Evolutionary conservation across 1,139 yeast genomes (phyloP).

Genomic region (Diutina ranongensis): DNA sequence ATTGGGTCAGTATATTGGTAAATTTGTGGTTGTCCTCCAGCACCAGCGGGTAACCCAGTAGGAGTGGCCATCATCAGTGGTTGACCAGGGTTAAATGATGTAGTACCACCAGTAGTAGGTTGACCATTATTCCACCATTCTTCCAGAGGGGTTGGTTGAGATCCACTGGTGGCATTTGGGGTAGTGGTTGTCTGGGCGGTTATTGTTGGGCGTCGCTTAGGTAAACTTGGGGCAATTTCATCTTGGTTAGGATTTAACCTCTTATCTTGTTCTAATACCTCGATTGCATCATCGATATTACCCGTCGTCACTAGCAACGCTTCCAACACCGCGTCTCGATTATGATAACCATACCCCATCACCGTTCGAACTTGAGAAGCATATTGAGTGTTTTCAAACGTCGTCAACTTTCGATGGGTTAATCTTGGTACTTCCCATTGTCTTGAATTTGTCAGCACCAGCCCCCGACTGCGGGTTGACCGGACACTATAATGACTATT

Average conservation of each 20-base stretch:
- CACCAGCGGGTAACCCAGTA: conserved; percentile 6
- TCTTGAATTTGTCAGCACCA: conserved; percentile 8
- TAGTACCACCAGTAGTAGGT: conserved; percentile 6
- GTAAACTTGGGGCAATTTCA: conserved; percentile 28
- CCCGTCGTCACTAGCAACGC: conserved; percentile 39
- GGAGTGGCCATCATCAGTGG: conserved; percentile 9
- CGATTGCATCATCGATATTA: conserved; percentile 35
- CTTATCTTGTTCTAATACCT: conserved; percentile 31
- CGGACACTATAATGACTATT: conserved; percentile 8
- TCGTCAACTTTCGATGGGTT: conserved; percentile 31
- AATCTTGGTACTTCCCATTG: conserved; percentile 19
- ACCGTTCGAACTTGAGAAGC: conserved; percentile 28
- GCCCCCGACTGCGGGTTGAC: conserved; percentile 13
- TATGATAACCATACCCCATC: conserved; percentile 32
- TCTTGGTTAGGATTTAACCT: conserved; percentile 23
- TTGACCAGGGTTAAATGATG: too few species aligned
- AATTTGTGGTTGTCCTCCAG: conserved; percentile 24
- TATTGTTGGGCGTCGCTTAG: conserved; percentile 27
- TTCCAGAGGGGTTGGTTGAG: too few species aligned
- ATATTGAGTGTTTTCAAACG: conserved; percentile 31
- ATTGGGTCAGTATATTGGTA: conserved; percentile 55
- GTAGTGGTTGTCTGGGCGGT: conserved; percentile 9
- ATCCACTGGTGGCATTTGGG: too few species aligned
- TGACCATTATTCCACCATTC: neutral
- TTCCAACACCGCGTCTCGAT: conserved; percentile 37